Base-by-base conservation (phyloP, 305 asterid species). In the Withania somnifera region DNA sequence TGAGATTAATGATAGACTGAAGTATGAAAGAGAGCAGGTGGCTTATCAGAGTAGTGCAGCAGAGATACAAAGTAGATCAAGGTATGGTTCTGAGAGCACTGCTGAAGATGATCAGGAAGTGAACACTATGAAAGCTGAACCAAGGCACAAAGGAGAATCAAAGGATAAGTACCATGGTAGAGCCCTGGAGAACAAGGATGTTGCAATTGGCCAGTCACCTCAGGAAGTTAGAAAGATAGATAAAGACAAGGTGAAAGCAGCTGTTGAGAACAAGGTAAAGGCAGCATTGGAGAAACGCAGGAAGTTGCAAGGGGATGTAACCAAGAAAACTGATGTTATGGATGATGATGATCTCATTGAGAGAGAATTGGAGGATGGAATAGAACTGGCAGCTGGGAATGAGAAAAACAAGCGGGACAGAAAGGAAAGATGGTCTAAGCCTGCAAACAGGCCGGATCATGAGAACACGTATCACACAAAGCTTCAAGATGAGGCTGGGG, bases 191-290 rank as follows among this genome's bases (percentile, higher is more conserved):
- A 81, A 82, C 84, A 93, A 87, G 88, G 97, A 89, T 77, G 88
- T 86, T 81, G 53, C 90, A 53, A 88, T 87, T 20, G 88, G 87
- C 45, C 97, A 89, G 84, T 91, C 95, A 14, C 97, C 98, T 38
- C 92, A 91, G 82, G 95, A 87, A 67, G 89, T 90, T 51, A 89
- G 87, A 26, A 93, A 90, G 89, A 86, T 92, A 30, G 98, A 94
- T 89, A 89, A 77, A 81, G 96, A 93, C 87, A 96, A 92, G 89
- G 85, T 96, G 42, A 96, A 92, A 89, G 98, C 98, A 83, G 97
- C 94, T 32, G 85, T 90, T 50, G 95, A 93, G 87, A 88, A 50
- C 63, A 50, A 51, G 80, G 85, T 96, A 42, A 96, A 92, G 88
- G 98, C 98, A 84, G 97, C 94, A 38, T 85, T 90, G 57, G 95